Conservation (phyloP, 108 stramenopile species). For the Skeletonema grethae region DNA sequence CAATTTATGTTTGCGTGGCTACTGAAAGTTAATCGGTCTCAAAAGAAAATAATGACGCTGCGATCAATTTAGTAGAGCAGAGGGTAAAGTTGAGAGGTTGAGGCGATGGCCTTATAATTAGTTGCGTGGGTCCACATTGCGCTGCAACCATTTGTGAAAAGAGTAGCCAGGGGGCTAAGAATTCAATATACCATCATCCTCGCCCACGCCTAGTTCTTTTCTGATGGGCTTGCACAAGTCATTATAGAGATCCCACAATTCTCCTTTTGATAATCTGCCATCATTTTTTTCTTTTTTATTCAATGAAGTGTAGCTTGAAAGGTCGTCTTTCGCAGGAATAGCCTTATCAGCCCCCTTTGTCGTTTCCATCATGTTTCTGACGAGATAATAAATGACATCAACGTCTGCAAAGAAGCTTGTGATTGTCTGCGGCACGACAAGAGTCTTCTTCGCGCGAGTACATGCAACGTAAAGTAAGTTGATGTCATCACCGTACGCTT, state of each 20-base stretch:
- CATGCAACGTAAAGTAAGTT: slow-evolving; percentile 39
- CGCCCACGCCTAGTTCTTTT: slow-evolving; percentile 21
- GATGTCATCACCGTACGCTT: slow-evolving; percentile 14
- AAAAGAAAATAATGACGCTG: too few relatives aligned
- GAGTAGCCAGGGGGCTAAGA: slow-evolving; percentile 13
- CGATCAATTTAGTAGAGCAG: too few relatives aligned
- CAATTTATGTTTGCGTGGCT: too few relatives aligned
- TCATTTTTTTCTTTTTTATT: slow-evolving; percentile 7
- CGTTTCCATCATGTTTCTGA: slow-evolving; percentile 17
- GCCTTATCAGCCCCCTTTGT: neutral
- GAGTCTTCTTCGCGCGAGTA: slow-evolving; percentile 34
- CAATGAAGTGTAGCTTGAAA: neutral
- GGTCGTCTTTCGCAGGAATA: neutral
- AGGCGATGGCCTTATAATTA: too few relatives aligned
- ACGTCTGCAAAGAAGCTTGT: slow-evolving; percentile 9
- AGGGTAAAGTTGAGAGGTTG: too few relatives aligned
- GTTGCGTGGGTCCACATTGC: too few relatives aligned
- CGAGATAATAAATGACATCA: slow-evolving; percentile 23
- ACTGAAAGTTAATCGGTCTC: too few relatives aligned
- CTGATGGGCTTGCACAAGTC: slow-evolving; percentile 29
- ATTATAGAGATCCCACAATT: slow-evolving; percentile 33
- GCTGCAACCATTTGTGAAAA: too few relatives aligned
- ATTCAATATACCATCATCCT: slow-evolving; percentile 14
- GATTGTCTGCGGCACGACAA: slow-evolving; percentile 19
- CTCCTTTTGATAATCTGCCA: slow-evolving; percentile 24